A percentile compares a stretch with the other conserved stretches of the same genome.
Conservation (phyloP, 495 filamentous ascomycete species). For the Hypoxylon fuscum region DNA sequence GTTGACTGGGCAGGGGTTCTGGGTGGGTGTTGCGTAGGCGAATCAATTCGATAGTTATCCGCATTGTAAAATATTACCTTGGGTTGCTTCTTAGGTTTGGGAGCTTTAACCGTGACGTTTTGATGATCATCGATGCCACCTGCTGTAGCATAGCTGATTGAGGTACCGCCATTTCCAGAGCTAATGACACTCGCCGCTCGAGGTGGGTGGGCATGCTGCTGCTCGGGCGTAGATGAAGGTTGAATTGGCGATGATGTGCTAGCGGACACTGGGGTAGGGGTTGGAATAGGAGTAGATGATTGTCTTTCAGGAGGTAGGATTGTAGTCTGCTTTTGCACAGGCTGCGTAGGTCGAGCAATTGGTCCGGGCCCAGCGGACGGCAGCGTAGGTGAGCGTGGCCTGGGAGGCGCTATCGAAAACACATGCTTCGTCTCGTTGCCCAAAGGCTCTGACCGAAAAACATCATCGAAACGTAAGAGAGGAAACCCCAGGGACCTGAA, state of each 20-base stretch:
- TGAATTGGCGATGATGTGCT: constrained; percentile 36
- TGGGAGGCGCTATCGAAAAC: constrained; percentile 13
- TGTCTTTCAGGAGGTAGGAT: constrained; percentile 21
- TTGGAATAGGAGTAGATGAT: constrained; percentile 22
- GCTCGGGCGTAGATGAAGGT: constrained; percentile 31
- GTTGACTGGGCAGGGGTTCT: constrained; percentile 41
- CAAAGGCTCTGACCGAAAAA: constrained; percentile 44
- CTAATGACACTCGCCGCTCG: constrained; percentile 40
- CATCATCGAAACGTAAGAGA: constrained; percentile 43
- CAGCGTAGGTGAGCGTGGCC: constrained; percentile 33
- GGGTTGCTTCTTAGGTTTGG: constrained; percentile 43
- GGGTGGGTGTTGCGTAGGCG: constrained; percentile 44
- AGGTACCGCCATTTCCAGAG: constrained; percentile 46
- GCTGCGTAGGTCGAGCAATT: constrained; percentile 38
- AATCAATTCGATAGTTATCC: constrained; percentile 41
- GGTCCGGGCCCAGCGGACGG: constrained; percentile 27
- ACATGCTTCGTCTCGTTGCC: constrained; percentile 41
- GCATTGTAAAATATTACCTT: constrained; percentile 41
- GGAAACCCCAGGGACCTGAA: constrained; percentile 44
- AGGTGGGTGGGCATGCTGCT: constrained; percentile 2
- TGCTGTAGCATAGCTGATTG: constrained; percentile 46
- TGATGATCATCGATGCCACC: constrained; percentile 42
- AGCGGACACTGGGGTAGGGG: constrained; percentile 23
- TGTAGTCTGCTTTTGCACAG: constrained; percentile 23
- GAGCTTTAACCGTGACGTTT: constrained; percentile 46